phyloP scores from a whole-genome alignment of 345 rosid genomes.

The Dipteronia dyeriana region DNA sequence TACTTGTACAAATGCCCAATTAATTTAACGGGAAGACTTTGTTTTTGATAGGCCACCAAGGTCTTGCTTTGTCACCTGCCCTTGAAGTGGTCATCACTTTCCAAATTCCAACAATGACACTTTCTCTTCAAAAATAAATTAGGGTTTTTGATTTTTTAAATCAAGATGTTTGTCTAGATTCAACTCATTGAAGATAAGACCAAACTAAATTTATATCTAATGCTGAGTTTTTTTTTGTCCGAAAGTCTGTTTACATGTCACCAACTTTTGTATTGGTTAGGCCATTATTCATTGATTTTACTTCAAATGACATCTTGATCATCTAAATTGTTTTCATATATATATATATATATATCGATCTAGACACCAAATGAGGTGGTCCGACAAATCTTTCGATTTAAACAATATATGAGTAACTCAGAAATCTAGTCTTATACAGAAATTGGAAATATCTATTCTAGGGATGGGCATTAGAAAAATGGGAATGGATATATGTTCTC shows the following conservation, averaged over 20 bases:
- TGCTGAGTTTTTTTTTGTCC: not conserved
- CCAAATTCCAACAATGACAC: slow-evolving; percentile 6
- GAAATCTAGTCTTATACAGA: too few relatives aligned
- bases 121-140: not conserved
- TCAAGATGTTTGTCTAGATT: slow-evolving; percentile 15
- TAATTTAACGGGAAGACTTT: slow-evolving; percentile 7
- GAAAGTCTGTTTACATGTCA: not conserved
- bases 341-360: too few relatives aligned
- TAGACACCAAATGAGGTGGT: too few relatives aligned
- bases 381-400: too few relatives aligned
- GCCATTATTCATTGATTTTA: not conserved
- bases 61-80: slow-evolving; percentile 18
- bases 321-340: not conserved
- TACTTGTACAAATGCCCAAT: slow-evolving; percentile 7
- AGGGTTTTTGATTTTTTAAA: not conserved
- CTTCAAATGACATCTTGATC: not conserved
- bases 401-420: too few relatives aligned
- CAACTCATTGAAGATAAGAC: slow-evolving; percentile 2
- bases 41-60: slow-evolving; percentile 11
- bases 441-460: too few relatives aligned
- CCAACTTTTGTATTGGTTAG: not conserved
- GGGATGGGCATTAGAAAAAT: too few relatives aligned
- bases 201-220: not conserved
- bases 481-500: too few relatives aligned
- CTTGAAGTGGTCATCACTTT: slow-evolving; percentile 16